phyloP scores from a whole-genome alignment of 1,284 basidiomycete genomes.

The Irpex sp. region DNA sequence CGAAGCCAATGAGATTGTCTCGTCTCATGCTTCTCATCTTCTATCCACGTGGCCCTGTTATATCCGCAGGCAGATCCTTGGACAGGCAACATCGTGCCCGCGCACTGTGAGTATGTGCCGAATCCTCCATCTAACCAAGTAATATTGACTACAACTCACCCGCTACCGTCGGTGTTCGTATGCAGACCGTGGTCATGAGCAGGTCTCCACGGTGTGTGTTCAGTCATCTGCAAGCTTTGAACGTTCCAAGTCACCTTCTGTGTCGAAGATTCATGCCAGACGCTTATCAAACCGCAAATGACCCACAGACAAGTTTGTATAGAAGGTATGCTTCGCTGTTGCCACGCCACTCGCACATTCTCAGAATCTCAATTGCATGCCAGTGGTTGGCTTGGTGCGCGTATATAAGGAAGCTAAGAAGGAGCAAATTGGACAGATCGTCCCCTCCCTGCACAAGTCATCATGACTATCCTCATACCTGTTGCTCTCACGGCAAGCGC shows the following conservation, averaged over 20 bases:
- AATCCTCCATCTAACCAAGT: neutral
- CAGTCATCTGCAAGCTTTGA: neutral
- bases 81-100: neutral
- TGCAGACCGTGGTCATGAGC: neutral
- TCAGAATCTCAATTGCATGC: no score
- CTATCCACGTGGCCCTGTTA: neutral
- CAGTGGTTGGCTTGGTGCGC: neutral
- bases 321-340: no score
- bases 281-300: neutral
- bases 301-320: neutral
- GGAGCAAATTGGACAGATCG: neutral
- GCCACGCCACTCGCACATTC: no score
- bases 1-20: no score
- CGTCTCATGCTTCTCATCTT: neutral
- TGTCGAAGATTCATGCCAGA: neutral
- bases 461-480: neutral
- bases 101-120: neutral
- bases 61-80: neutral
- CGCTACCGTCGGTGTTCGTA: neutral
- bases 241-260: neutral
- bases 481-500: neutral
- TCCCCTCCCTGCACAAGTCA: neutral
- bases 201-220: neutral
- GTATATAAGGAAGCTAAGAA: neutral
- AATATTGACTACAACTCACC: neutral